phyloP scores from a whole-genome alignment of 257 asterid species.

The Solanum raphanifolium region DNA sequence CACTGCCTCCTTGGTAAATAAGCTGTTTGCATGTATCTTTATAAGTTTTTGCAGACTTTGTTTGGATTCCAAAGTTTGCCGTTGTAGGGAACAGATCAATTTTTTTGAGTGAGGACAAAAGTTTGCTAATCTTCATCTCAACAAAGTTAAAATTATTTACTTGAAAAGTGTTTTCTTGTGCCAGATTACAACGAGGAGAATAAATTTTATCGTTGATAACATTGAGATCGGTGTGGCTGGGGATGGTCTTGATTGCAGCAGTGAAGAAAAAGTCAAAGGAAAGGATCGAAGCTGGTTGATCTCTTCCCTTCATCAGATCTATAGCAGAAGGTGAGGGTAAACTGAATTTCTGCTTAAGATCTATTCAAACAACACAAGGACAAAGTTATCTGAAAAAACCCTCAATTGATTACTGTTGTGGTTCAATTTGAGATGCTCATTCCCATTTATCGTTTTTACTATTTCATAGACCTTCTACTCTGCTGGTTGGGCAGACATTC shows the following conservation, averaged over 20 bases:
- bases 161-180: neutral
- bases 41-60: neutral
- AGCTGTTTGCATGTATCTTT: neutral
- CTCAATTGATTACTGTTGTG: neutral
- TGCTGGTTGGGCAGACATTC: neutral
- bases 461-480: neutral
- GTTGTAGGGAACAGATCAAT: neutral
- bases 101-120: neutral
- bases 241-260: slow-evolving; percentile 40
- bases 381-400: neutral
- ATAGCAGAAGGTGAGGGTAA: slow-evolving; percentile 86
- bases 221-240: slow-evolving; percentile 35
- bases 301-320: slow-evolving; percentile 92
- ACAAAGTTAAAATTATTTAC: neutral
- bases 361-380: slow-evolving; percentile 1
- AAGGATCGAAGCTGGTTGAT: slow-evolving; percentile 91
- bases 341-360: slow-evolving; percentile 9
- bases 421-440: neutral
- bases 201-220: slow-evolving; percentile 82
- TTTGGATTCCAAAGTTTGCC: neutral
- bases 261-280: slow-evolving; percentile 46
- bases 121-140: neutral
- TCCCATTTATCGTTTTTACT: neutral
- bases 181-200: slow-evolving; percentile 88
- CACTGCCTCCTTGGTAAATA: neutral